Evolutionary conservation across 176 grass and related monocot species (phyloP), one percentile per base, ranked within the genome.

Genomic region (Aegilops longissima): DNA sequence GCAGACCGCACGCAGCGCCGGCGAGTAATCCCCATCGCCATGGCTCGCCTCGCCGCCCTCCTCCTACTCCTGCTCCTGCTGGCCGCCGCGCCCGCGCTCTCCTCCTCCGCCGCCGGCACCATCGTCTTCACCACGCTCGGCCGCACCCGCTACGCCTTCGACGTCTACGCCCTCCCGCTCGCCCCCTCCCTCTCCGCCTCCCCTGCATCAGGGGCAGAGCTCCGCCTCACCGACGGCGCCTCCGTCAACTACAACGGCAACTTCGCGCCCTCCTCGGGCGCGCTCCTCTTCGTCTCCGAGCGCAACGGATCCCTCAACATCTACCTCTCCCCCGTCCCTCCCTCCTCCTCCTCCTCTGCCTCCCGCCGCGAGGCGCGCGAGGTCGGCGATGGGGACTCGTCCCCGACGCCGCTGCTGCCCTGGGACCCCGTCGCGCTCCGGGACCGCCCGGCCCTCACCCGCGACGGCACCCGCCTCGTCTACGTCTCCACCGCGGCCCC

Each of bases 211-310:
- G 96, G 92, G 78, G 3, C 80, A 45, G 96, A 96, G 78, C n/a
- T 78, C 65, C 90, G 84, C 69, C 93, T 95, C 79, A 94, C 93
- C 4, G 96, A 98, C 49, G 92, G 93, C 70, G 66, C 85, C 75
- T 98, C 93, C 67, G 88, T 96, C 84, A 96, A 96, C 82, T 98
- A 89, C 90, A 98, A 98, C 74, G 93, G 92, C 70, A 92, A 92
- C 86, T 98, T 98, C 81, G 88, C 88, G 45, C 86, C 96, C 12
- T 66, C 78, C 54, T 65, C 88, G 4, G 73, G 24, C 5, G 80
- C 86, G 70, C 31, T 98, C 35, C 82, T 95, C 84, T 94, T 95
- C 70, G 87, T 98, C 86, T 90, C 90, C 77, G 92, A 98, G 86
- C 93, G 93, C 76, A 94, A 92, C 84, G 90, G 90, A 58, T 78